Percentiles rank a stretch among this genome's conserved stretches.
Evolutionary conservation across 495 filamentous ascomycete genomes (phyloP).

Genomic region (Mycothermus thermophilus): DNA sequence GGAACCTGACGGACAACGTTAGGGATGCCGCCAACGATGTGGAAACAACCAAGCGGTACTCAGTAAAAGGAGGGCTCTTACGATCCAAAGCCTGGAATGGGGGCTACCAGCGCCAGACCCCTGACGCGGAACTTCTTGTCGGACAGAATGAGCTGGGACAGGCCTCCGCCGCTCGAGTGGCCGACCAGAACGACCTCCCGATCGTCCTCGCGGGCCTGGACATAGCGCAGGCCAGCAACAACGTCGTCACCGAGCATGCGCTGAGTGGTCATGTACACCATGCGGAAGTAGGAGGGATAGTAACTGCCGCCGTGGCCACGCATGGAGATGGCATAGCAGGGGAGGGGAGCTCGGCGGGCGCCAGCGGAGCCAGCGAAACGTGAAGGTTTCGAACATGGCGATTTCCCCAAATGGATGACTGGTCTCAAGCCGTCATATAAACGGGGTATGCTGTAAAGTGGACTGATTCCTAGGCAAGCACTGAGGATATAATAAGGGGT

Average conservation of each 20-base stretch:
- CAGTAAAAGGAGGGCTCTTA: conserved; percentile 16
- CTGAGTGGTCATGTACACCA: conserved; percentile 24
- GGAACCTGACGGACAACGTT: too few species aligned
- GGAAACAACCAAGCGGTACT: background rate
- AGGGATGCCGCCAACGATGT: too few species aligned
- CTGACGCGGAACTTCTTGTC: conserved; percentile 23
- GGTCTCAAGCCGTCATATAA: too few species aligned
- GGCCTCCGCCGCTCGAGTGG: conserved; percentile 34
- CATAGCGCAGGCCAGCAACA: conserved; percentile 21
- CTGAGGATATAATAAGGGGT: too few species aligned
- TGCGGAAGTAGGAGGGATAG: conserved; percentile 26
- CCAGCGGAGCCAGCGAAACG: conserved; percentile 18
- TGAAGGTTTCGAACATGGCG: conserved; percentile 12
- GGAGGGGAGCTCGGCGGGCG: conserved; percentile 13
- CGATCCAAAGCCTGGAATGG: conserved; percentile 31
- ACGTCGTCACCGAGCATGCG: conserved; percentile 31
- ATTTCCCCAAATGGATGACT: background rate
- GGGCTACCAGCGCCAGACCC: conserved; percentile 25
- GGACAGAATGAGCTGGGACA: conserved; percentile 31
- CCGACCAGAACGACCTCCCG: conserved; percentile 30
- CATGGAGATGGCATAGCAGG: conserved; percentile 36
- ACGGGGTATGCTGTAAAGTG: too few species aligned
- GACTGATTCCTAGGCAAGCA: too few species aligned
- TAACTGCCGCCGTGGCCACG: conserved; percentile 38
- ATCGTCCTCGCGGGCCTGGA: conserved; percentile 14